A percentile compares a stretch with the other conserved stretches of the same genome.
phyloP scores from a whole-genome alignment of 2,329 filamentous ascomycete genomes.

The Alternaria infectoria region DNA sequence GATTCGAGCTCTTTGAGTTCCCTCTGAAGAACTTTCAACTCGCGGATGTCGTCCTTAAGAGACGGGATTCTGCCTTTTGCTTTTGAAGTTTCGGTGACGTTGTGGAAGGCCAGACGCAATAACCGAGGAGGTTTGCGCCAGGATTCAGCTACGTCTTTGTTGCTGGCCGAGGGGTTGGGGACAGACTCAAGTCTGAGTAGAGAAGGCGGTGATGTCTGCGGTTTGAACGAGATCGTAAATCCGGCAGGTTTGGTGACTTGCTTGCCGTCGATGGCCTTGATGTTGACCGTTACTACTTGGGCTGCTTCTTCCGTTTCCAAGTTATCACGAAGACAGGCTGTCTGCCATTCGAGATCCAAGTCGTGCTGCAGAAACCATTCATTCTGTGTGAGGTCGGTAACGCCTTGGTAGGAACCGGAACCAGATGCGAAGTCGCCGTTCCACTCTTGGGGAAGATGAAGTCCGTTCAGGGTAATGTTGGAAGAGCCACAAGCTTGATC shows the following conservation, averaged over 20 bases:
- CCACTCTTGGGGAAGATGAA: slow-evolving; percentile 48
- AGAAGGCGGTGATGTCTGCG: slow-evolving; percentile 43
- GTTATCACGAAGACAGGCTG: slow-evolving; percentile 46
- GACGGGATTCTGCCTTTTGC: slow-evolving; percentile 19
- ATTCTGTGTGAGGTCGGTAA: slow-evolving; percentile 40
- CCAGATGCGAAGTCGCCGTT: slow-evolving; percentile 46
- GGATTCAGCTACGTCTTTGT: slow-evolving; percentile 36
- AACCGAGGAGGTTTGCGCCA: slow-evolving; percentile 47
- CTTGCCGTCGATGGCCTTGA: slow-evolving; percentile 49
- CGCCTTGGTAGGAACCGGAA: slow-evolving; percentile 39
- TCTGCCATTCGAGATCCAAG: slow-evolving; percentile 48
- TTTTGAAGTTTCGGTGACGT: slow-evolving; percentile 7
- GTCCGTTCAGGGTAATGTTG: slow-evolving; percentile 53
- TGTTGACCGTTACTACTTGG: slow-evolving; percentile 49
- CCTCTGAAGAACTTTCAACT: slow-evolving; percentile 49
- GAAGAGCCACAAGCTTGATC: slow-evolving; percentile 47
- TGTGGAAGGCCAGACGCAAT: slow-evolving; percentile 36
- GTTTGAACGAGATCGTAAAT: slow-evolving; percentile 51
- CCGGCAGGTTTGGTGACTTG: slow-evolving; percentile 39
- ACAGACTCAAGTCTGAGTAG: slow-evolving; percentile 44
- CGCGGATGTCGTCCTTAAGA: slow-evolving; percentile 50
- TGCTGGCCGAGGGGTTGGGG: slow-evolving; percentile 39
- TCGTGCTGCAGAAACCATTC: slow-evolving; percentile 43
- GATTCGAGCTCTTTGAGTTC: slow-evolving; percentile 48
- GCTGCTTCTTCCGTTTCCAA: slow-evolving; percentile 37